Evolutionary conservation across 1,139 yeast genomes (phyloP), one percentile per base, ranked within the genome.

Genomic region (Blastobotrys proliferans): DNA sequence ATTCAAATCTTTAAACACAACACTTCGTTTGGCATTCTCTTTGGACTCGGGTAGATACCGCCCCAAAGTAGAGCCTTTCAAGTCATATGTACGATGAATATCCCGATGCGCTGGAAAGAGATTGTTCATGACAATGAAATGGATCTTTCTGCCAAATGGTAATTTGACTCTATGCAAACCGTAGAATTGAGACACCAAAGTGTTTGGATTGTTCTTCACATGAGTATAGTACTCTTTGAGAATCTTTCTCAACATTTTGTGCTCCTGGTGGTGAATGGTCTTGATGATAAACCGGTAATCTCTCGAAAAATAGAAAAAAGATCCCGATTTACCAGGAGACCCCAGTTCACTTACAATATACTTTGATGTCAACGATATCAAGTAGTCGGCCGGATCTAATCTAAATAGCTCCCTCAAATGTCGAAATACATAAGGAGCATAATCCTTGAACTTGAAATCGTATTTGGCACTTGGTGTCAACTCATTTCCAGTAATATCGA

Each of bases 241-340:
- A 33, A 87, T 80, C 51, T 72, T 73, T 53, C 95, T 73, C 48
- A 94, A 66, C 63, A 85, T 94, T 51, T 79, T 78, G 66, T 92
- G 97, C 60, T 94, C 99, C 1, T 94, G 70, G 57, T 86, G 95
- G 61, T 87, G 97, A 47, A 94, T 87, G 0, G 99, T 94, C 62
- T 94, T 94, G 65, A 94, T 94, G 57, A 94, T 92, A 63, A 85
- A 94, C 50, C 94, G 75, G 66, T 83, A 90, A 66, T 94, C 98
- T 51, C 96, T 73, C 10, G 97, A 87, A 63, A 84, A 94, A 66
- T 92, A 94, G 60, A 94, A 94, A 59, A 92, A 90, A 0, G 97
- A 87, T 0, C 98, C 98, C 56, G 94, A 83, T 63, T 94, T 94
- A 2, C 99, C 99, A 0, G 97, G 97, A 1, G 97, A 87, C 17